Percentiles rank a stretch among this genome's conserved stretches.
phyloP scores from a whole-genome alignment of 768 basidiomycete genomes.

The Lactarius trivialis region DNA sequence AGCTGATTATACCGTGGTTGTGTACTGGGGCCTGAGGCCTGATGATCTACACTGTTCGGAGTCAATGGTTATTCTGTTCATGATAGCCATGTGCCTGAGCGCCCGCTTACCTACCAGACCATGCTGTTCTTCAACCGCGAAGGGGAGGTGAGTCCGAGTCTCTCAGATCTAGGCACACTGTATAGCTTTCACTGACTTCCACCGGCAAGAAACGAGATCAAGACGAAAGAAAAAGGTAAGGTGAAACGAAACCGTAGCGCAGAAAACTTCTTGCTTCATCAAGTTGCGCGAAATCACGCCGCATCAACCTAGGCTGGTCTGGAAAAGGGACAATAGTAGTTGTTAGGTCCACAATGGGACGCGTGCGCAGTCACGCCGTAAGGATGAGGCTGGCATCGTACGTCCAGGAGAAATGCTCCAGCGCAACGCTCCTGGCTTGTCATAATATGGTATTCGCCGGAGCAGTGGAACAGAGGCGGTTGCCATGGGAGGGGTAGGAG shows the following conservation, averaged over 20 bases:
- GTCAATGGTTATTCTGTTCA: constrained; percentile 33
- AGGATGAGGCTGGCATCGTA: neutral
- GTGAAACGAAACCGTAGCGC: no score
- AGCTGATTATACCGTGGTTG: neutral
- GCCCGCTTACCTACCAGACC: constrained; percentile 42
- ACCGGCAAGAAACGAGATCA: constrained; percentile 36
- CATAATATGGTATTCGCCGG: constrained; percentile 40
- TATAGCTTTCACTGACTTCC: constrained; percentile 30
- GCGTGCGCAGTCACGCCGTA: neutral
- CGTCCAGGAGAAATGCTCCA: constrained; percentile 16
- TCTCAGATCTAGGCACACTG: constrained; percentile 46
- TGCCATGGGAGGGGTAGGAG: constrained; percentile 27
- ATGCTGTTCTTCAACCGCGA: constrained; percentile 68
- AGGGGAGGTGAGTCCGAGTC: constrained; percentile 32
- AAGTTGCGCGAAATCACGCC: constrained; percentile 51
- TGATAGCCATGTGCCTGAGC: constrained; percentile 30
- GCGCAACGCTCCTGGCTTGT: constrained; percentile 63
- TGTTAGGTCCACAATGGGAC: constrained; percentile 1
- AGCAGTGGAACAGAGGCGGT: constrained; percentile 29
- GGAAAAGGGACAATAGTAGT: no score
- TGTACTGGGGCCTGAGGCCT: neutral
- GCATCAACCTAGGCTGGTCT: no score
- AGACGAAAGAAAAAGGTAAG: constrained; percentile 30
- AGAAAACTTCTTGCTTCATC: constrained; percentile 53
- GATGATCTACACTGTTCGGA: constrained; percentile 28